phyloP scores from a whole-genome alignment of 768 basidiomycete species.

The Amyloporia xantha region DNA sequence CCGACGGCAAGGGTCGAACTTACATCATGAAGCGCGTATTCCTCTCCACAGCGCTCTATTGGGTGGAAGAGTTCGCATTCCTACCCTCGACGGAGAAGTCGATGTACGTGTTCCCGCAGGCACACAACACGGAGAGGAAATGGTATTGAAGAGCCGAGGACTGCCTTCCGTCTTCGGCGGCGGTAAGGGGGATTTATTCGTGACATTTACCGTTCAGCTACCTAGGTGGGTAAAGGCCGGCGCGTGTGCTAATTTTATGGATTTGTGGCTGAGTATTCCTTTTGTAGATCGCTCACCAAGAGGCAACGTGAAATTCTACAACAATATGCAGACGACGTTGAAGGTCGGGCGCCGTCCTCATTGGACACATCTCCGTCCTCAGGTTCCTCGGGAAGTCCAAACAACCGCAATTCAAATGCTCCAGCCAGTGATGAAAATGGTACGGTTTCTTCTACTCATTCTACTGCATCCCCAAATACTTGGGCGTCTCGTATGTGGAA shows the following conservation, averaged over 20 bases:
- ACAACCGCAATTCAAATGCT: conserved; percentile 15
- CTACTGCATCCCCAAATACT: conserved; percentile 49
- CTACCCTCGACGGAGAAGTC: conserved; percentile 92
- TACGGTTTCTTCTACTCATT: conserved; percentile 64
- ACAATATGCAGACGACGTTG: conserved; percentile 89
- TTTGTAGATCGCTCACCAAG: conserved; percentile 65
- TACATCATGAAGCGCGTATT: conserved; percentile 85
- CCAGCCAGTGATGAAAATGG: conserved; percentile 48
- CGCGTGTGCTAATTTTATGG: conserved; percentile 2
- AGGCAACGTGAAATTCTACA: conserved; percentile 85
- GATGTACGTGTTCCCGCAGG: conserved; percentile 89
- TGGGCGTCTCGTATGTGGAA: conserved; percentile 69
- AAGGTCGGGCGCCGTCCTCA: conserved; percentile 43
- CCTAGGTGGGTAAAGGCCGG: conserved; percentile 56
- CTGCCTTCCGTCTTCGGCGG: conserved; percentile 54
- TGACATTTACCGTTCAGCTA: conserved; percentile 80
- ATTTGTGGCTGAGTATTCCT: not conserved
- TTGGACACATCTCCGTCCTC: conserved; percentile 15
- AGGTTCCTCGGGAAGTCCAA: conserved; percentile 18
- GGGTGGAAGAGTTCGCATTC: conserved; percentile 89
- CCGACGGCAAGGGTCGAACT: conserved; percentile 82
- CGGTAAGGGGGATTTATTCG: conserved; percentile 79
- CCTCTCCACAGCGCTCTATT: conserved; percentile 88
- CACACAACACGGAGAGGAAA: conserved; percentile 96
- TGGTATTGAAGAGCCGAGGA: conserved; percentile 87